phyloP scores from a whole-genome alignment of 257 asterid genomes.

The Ilex asprella region DNA sequence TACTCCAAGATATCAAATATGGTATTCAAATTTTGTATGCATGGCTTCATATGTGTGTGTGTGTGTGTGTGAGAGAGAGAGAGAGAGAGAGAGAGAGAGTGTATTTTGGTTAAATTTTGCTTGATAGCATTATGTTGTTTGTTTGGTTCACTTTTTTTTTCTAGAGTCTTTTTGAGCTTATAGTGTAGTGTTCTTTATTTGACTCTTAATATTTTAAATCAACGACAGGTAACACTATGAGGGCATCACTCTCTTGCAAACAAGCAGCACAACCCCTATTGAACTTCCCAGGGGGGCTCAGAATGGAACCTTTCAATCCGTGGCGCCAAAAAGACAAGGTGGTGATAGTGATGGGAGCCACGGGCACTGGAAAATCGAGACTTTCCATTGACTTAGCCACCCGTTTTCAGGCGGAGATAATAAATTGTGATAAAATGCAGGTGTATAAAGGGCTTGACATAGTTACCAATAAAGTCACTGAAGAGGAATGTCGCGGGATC shows the following conservation, averaged over 20 bases:
- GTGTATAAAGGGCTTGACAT: conserved; percentile 51
- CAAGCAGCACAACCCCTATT: conserved; percentile 39
- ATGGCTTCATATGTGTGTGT: too few species aligned
- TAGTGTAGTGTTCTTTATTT: too few species aligned
- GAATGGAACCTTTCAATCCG: conserved; percentile 37
- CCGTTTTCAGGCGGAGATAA: conserved; percentile 54
- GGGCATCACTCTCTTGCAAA: conserved; percentile 34
- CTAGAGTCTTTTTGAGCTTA: too few species aligned
- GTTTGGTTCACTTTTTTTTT: too few species aligned
- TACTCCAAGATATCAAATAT: too few species aligned
- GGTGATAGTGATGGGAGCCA: conserved; percentile 72
- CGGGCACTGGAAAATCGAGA: conserved; percentile 82
- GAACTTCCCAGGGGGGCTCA: conserved; percentile 48
- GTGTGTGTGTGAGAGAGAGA: too few species aligned
- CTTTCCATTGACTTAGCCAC: conserved; percentile 73
- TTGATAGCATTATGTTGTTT: too few species aligned
- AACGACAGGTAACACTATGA: conserved; percentile 1
- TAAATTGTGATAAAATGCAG: conserved; percentile 83
- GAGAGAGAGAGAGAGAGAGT: too few species aligned
- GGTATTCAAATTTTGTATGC: too few species aligned
- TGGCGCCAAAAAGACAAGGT: conserved; percentile 63
- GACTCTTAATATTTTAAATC: too few species aligned
- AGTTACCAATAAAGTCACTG: conserved; percentile 55
- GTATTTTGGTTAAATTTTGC: too few species aligned
- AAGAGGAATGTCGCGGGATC: conserved; percentile 48